Base-by-base conservation (phyloP, 176 grass and related monocot genomes). In the Cenchrus purpureus region DNA sequence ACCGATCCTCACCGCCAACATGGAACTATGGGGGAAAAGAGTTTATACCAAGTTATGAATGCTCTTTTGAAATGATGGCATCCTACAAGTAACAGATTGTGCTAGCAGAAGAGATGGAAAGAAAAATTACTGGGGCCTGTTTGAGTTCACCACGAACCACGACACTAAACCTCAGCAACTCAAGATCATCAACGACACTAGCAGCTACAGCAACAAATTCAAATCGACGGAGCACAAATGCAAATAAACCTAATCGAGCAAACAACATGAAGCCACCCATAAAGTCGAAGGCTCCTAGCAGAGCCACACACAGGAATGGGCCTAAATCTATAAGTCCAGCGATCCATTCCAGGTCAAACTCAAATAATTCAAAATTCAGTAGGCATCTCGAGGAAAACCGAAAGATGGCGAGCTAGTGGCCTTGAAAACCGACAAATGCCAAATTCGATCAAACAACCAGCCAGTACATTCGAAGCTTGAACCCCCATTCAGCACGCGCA, bases 381-480 rank as follows among this genome's bases (percentile, higher is more conserved):
- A 22, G 52, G 59, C 64, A 63, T 14, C 52, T 25, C 32, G 10
- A 63, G 14, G 7, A 53, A 69, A 76, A 65, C 10, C 32, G 14
- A 49, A 40, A 61, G 32, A 82, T 5, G 48, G 56, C 14, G 42
- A 73, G 65, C 50, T 11, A 56, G 65, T 60, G 16, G 19, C 57
- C 56, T 78, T 9, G 55, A 72, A 72, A 83, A 58, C 17, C 31
- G 50, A 73, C 51, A 65, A 71, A 90, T 82, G 16, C 61, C 65
- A 49, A 32, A 34, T 63, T 55, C 46, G n/a, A 76, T 45, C 2
- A 17, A 71, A 78, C 66, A 71, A 51, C 43, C 46, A 28, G 29
- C 6, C 43, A 71, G 65, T 77, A 65, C 71, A 76, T 77, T 74
- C 10, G 29, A 74, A 12, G 50, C 79, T 73, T 25, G 79, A 74